Evolutionary conservation across 208 protist species (phyloP).

Genomic region (Zelonia costaricensis): DNA sequence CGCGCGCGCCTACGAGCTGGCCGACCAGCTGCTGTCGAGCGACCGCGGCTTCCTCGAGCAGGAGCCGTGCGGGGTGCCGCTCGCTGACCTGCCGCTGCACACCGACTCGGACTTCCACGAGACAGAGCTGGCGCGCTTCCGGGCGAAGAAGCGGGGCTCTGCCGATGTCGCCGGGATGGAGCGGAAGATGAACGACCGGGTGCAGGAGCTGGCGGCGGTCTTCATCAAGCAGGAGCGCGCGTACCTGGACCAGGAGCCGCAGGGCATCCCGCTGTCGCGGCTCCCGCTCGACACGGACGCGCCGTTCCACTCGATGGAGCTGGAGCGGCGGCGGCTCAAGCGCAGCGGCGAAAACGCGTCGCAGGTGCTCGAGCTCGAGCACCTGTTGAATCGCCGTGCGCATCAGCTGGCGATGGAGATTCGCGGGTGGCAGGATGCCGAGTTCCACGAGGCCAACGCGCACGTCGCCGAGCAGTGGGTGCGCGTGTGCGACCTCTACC

Average conservation of each 20-base stretch:
- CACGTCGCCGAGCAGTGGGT: slow-evolving; percentile 74
- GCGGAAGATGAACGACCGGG: slow-evolving; percentile 47
- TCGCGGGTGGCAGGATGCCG: slow-evolving; percentile 78
- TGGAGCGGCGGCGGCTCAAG: slow-evolving; percentile 62
- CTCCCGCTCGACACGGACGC: slow-evolving; percentile 74
- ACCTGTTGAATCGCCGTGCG: slow-evolving; percentile 52
- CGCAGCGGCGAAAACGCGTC: slow-evolving; percentile 34
- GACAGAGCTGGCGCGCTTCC: slow-evolving; percentile 45
- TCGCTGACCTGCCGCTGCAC: slow-evolving; percentile 64
- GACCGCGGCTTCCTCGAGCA: slow-evolving; percentile 74
- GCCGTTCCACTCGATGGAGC: slow-evolving; percentile 70
- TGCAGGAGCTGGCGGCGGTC: slow-evolving; percentile 53
- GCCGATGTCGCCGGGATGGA: slow-evolving; percentile 44
- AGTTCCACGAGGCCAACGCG: slow-evolving; percentile 77
- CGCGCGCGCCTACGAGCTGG: slow-evolving; percentile 57
- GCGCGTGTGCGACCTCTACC: slow-evolving; percentile 79
- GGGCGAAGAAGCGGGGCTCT: slow-evolving; percentile 19
- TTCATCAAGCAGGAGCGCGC: slow-evolving; percentile 64
- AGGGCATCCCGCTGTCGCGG: slow-evolving; percentile 64
- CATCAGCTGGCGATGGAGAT: slow-evolving; percentile 66
- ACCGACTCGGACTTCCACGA: slow-evolving; percentile 56
- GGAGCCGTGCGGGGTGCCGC: slow-evolving; percentile 64
- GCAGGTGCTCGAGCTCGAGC: slow-evolving; percentile 47
- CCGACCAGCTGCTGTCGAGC: slow-evolving; percentile 43
- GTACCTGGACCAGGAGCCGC: slow-evolving; percentile 77